Conservation (phyloP, 495 filamentous ascomycete species). For the Elaphomyces granulatus region DNA sequence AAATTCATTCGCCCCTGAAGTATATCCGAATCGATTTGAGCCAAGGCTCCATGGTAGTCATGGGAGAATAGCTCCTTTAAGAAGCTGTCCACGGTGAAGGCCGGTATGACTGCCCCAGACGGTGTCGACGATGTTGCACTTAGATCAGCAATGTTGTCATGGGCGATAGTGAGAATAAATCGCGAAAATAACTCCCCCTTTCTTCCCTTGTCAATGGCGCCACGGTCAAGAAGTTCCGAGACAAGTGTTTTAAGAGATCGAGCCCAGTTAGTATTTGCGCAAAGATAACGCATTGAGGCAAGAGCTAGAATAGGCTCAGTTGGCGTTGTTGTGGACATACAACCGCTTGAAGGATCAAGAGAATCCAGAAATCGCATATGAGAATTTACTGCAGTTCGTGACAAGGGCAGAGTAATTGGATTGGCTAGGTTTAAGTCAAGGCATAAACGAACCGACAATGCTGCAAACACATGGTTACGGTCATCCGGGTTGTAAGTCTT, state of each 20-base stretch:
- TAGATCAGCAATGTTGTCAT: conserved; percentile 1
- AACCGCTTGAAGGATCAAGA: conserved; percentile 1
- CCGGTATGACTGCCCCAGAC: background rate
- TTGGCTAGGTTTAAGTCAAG: background rate
- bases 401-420: background rate
- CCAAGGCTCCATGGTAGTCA: background rate
- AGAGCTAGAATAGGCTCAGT: background rate
- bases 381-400: conserved; percentile 1
- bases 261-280: background rate
- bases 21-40: background rate
- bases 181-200: background rate
- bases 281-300: background rate
- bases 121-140: background rate
- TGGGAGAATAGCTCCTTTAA: background rate
- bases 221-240: background rate
- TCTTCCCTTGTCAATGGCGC: background rate
- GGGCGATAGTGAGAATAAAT: background rate
- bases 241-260: background rate
- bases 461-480: conserved; percentile 1
- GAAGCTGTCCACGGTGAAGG: background rate
- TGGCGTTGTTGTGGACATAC: background rate
- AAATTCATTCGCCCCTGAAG: conserved; percentile 1
- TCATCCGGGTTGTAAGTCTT: background rate
- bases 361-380: background rate
- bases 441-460: background rate